phyloP scores from a whole-genome alignment of 2,329 filamentous ascomycete species.

The Karstenula rhodostoma region DNA sequence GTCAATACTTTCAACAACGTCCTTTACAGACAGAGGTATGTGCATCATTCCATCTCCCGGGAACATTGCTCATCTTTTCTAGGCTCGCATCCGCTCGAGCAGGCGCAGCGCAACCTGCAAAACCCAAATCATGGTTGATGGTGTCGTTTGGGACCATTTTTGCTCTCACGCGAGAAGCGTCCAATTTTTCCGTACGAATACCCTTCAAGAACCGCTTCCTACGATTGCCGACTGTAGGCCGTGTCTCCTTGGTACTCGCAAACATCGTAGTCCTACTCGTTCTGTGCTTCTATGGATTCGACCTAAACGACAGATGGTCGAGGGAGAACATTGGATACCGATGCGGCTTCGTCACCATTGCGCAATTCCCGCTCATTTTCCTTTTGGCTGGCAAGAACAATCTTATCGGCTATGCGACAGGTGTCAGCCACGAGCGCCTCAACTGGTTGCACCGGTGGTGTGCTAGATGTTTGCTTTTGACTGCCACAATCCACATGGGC shows the following conservation, averaged over 20 bases:
- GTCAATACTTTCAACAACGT: constrained; percentile 58
- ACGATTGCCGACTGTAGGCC: constrained; percentile 52
- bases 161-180: constrained; percentile 62
- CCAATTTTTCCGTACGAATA: constrained; percentile 56
- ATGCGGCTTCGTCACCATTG: constrained; percentile 61
- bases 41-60: not conserved
- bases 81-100: constrained; percentile 57
- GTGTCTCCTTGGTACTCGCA: constrained; percentile 49
- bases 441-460: constrained; percentile 80
- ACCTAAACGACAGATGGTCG: constrained; percentile 58
- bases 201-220: constrained; percentile 45
- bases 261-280: constrained; percentile 62
- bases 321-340: constrained; percentile 67
- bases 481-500: constrained; percentile 73
- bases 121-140: constrained; percentile 61
- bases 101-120: constrained; percentile 56
- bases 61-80: constrained; percentile 17
- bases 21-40: constrained; percentile 60
- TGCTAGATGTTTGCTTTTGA: constrained; percentile 72
- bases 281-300: constrained; percentile 64
- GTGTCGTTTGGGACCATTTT: constrained; percentile 61
- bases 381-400: constrained; percentile 65
- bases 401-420: constrained; percentile 67
- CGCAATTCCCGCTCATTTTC: constrained; percentile 64
- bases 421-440: constrained; percentile 71